phyloP scores from a whole-genome alignment of 2,329 filamentous ascomycete genomes.

The Venturia nashicola region DNA sequence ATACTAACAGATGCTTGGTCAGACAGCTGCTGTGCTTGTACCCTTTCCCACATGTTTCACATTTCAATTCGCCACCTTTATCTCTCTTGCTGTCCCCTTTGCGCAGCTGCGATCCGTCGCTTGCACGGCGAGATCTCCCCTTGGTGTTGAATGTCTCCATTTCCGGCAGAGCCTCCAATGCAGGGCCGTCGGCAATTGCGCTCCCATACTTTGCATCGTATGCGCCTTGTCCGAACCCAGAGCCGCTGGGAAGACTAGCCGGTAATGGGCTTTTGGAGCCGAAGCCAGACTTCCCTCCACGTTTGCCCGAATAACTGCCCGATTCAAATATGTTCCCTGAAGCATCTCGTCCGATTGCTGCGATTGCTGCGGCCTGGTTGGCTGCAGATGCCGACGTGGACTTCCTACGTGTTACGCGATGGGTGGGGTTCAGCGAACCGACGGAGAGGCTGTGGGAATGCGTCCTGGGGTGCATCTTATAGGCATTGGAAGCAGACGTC shows the following conservation, averaged over 20 bases:
- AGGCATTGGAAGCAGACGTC: conserved; percentile 3
- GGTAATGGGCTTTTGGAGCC: neutral
- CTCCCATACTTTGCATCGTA: conserved; percentile 36
- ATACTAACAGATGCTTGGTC: conserved; percentile 98
- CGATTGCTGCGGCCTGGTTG: conserved; percentile 62
- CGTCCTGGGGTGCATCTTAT: conserved; percentile 39
- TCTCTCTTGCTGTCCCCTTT: conserved; percentile 72
- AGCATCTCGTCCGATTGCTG: conserved; percentile 54
- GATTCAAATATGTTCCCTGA: conserved; percentile 50
- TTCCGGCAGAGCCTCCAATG: conserved; percentile 37
- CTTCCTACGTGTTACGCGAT: conserved; percentile 86
- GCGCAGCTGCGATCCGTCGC: conserved; percentile 71
- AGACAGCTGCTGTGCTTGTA: conserved; percentile 99
- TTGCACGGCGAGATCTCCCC: conserved; percentile 50
- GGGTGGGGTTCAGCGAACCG: conserved; percentile 69
- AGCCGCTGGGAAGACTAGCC: conserved; percentile 6
- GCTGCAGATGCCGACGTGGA: conserved; percentile 70
- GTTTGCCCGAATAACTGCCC: conserved; percentile 43
- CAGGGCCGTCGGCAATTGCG: conserved; percentile 58
- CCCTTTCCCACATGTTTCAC: conserved; percentile 96
- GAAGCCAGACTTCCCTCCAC: conserved; percentile 30
- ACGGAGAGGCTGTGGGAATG: conserved; percentile 74
- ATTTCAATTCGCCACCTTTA: conserved; percentile 77
- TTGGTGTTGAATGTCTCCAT: conserved; percentile 35
- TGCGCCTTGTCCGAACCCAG: conserved; percentile 1